phyloP scores from a whole-genome alignment of 1,139 yeast genomes.

The Yamadazyma spencermartinsiae region DNA sequence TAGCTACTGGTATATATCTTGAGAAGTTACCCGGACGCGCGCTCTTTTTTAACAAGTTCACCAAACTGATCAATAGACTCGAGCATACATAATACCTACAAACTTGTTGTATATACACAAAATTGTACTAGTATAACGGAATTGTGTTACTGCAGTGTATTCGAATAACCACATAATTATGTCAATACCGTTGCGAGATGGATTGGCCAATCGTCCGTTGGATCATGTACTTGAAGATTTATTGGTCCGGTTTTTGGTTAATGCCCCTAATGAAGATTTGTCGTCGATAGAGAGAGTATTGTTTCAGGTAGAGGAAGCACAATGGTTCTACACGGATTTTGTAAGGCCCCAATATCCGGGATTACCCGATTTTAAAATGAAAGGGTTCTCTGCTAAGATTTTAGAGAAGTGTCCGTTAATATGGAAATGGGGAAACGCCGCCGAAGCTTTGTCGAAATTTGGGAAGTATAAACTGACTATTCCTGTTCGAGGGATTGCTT shows the following conservation, averaged over 20 bases:
- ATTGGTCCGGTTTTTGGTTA: constrained; percentile 83
- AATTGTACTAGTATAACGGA: too few species aligned
- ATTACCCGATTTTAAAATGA: constrained; percentile 78
- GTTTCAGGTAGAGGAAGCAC: constrained; percentile 97
- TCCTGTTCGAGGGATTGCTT: constrained; percentile 96
- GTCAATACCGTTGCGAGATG: constrained; percentile 59
- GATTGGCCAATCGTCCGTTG: constrained; percentile 57
- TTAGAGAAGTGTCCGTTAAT: constrained; percentile 80
- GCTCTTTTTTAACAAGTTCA: not conserved
- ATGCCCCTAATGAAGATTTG: constrained; percentile 89
- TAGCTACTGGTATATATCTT: not conserved
- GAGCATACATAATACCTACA: too few species aligned
- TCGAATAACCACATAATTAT: too few species aligned
- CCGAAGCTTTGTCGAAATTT: constrained; percentile 72
- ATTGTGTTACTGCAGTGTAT: too few species aligned
- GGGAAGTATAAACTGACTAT: constrained; percentile 84
- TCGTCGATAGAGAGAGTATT: constrained; percentile 83
- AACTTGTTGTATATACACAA: too few species aligned
- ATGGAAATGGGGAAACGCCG: constrained; percentile 84
- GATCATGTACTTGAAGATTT: constrained; percentile 85
- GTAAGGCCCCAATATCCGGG: constrained; percentile 70
- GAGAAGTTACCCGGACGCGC: constrained; percentile 1
- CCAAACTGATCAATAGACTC: too few species aligned
- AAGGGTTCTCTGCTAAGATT: constrained; percentile 70
- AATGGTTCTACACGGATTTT: constrained; percentile 95